Evolutionary conservation across 208 protist species (phyloP).

Genomic region (Trypanosoma avium): DNA sequence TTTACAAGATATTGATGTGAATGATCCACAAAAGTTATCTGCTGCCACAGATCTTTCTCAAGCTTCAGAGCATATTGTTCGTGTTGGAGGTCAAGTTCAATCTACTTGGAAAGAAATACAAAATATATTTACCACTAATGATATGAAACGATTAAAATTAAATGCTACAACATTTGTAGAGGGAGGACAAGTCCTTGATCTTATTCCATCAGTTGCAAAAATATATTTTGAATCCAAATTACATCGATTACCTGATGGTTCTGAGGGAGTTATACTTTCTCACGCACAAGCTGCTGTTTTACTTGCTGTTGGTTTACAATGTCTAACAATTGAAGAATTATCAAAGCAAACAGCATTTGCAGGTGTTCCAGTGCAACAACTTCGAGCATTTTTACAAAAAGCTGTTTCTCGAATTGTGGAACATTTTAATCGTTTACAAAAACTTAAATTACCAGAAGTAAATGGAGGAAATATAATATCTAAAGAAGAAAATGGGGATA

Average conservation of each 20-base stretch:
- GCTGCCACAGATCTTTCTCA: constrained; percentile 33
- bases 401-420: constrained; percentile 69
- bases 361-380: constrained; percentile 71
- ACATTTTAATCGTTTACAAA: constrained; percentile 64
- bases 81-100: constrained; percentile 60
- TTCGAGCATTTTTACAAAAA: constrained; percentile 88
- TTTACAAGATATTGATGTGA: constrained; percentile 53
- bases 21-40: constrained; percentile 53
- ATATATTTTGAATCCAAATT: constrained; percentile 90
- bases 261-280: constrained; percentile 81
- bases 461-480: background rate
- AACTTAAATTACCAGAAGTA: constrained; percentile 29
- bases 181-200: constrained; percentile 95
- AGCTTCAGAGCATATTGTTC: constrained; percentile 34
- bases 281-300: constrained; percentile 93
- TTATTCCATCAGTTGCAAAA: constrained; percentile 92
- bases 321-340: constrained; percentile 73
- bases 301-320: constrained; percentile 94
- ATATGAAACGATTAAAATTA: constrained; percentile 95
- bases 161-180: constrained; percentile 95
- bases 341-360: constrained; percentile 54
- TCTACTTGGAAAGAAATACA: constrained; percentile 56
- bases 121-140: constrained; percentile 70
- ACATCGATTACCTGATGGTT: constrained; percentile 58
- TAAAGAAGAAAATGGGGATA: background rate